Conservation (phyloP, 1,139 yeast species). For the Blastobotrys malaysiensis region DNA sequence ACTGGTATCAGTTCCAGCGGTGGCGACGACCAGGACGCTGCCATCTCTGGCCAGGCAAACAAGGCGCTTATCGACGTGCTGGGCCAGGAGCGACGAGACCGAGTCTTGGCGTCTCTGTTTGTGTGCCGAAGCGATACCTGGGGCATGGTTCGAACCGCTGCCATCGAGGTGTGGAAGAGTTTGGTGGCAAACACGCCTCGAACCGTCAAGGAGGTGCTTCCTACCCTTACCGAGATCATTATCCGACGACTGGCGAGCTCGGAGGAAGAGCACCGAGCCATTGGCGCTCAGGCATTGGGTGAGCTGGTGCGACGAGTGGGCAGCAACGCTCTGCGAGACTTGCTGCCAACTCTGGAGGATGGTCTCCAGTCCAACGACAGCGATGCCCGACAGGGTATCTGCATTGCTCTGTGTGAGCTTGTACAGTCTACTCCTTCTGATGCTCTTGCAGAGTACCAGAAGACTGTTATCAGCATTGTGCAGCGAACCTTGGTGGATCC, state of each 20-base stretch:
- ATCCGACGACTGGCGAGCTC: slow-evolving; percentile 77
- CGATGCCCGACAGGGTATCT: slow-evolving; percentile 91
- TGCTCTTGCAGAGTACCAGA: slow-evolving; percentile 61
- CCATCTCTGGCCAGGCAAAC: slow-evolving; percentile 55
- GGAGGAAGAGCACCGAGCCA: slow-evolving; percentile 72
- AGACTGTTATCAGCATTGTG: slow-evolving; percentile 64
- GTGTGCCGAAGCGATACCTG: slow-evolving; percentile 91
- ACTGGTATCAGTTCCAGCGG: slow-evolving; percentile 57
- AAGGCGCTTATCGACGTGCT: slow-evolving; percentile 68
- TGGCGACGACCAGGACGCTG: slow-evolving; percentile 47
- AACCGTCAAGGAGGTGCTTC: slow-evolving; percentile 89
- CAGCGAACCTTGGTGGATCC: slow-evolving; percentile 75
- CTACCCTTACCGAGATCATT: slow-evolving; percentile 73
- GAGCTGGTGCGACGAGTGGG: slow-evolving; percentile 96
- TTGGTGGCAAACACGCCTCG: slow-evolving; percentile 93
- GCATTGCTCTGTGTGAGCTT: slow-evolving; percentile 86
- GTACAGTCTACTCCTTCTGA: slow-evolving; percentile 67
- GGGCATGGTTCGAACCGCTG: slow-evolving; percentile 79
- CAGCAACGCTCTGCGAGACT: slow-evolving; percentile 73
- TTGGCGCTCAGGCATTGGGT: slow-evolving; percentile 92
- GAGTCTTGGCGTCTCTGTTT: slow-evolving; percentile 75
- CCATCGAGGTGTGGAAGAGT: slow-evolving; percentile 97
- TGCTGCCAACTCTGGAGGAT: slow-evolving; percentile 77
- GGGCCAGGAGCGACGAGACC: slow-evolving; percentile 85
- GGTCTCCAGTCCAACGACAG: slow-evolving; percentile 59